Conservation (phyloP, 129 eudicot genomes). For the Helichrysum umbraculigerum region DNA sequence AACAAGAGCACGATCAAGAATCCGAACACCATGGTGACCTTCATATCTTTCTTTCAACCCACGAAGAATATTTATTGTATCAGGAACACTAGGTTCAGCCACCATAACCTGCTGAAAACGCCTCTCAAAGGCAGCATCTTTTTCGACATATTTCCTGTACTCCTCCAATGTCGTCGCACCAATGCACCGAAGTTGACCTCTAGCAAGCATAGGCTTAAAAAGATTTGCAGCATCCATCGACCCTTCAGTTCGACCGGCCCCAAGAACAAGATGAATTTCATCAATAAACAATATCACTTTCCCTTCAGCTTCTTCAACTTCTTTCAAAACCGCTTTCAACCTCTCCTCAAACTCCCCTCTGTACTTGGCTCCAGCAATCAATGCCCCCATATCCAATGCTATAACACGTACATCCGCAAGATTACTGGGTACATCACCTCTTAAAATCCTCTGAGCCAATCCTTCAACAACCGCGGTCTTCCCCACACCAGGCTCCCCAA, state of each 20-base stretch:
- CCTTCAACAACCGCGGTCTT: conserved; percentile 99
- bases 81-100: conserved; percentile 88
- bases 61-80: conserved; percentile 76
- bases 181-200: conserved; percentile 90
- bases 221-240: conserved; percentile 97
- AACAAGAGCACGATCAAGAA: conserved; percentile 87
- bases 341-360: conserved; percentile 97
- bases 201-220: conserved; percentile 95
- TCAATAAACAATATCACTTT: conserved; percentile 88
- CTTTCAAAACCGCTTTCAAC: conserved; percentile 81
- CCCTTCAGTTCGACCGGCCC: conserved; percentile 90
- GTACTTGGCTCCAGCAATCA: conserved; percentile 89
- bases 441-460: conserved; percentile 82
- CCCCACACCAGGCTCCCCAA: conserved; percentile 98
- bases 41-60: conserved; percentile 93
- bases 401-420: conserved; percentile 76
- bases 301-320: conserved; percentile 95
- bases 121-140: conserved; percentile 96
- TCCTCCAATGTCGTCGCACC: conserved; percentile 96
- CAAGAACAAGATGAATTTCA: conserved; percentile 86
- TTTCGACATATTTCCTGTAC: conserved; percentile 89
- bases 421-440: conserved; percentile 92
- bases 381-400: conserved; percentile 92
- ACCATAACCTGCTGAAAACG: conserved; percentile 96
- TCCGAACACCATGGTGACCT: conserved; percentile 97